Evolutionary conservation across 1,284 basidiomycete species (phyloP), one percentile per base, ranked within the genome.

Genomic region (Cutaneotrichosporon cutaneum): DNA sequence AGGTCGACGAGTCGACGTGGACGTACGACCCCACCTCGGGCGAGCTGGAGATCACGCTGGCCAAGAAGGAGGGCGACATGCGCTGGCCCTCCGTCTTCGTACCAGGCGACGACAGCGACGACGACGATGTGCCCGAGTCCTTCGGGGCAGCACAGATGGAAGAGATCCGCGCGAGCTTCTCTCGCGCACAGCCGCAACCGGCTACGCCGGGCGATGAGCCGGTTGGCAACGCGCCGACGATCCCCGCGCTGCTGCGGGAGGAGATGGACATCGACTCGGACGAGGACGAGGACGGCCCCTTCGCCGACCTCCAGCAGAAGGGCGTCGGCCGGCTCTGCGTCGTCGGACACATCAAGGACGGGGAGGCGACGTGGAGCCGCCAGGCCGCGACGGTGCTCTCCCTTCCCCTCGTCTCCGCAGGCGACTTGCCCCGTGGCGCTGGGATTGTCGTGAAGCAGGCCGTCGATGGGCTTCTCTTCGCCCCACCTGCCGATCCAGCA

Each of bases 81-180:
- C 86, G 88, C 63, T 97, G 94, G 94, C 82, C 87, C 56, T 87
- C 90, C 54, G 85, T 96, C 3, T 96, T 97, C 72, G 82, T 68
- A 1, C 70, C 74, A 4, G 9, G 55, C 0, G 66, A 67, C 10
- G 65, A 70, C 30, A 67, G 68, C 32, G 72, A 71, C 8, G 82
- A 83, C 9, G 85, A 88, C 61, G 89, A 92, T 53, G 91, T 97
- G 1, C 86, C 89, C 0, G 95, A 98, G 80, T 94, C 92, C 6
- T 81, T 97, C 58, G 89, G 94, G 69, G 88, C 91, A 1, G 89
- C 87, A 0, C 89, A 92, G 70, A 83, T 96, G 18, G 86, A 86
- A 69, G 81, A 82, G 13, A 89, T 96, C 68, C 85, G 89, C 21
- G 90, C 94, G 70, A 81, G 68, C 24, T 77, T 76, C 56, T 63